Evolutionary conservation across 78 protist genomes (phyloP), one percentile per base, ranked within the genome.

Genomic region (Chrysochromulina parva): DNA sequence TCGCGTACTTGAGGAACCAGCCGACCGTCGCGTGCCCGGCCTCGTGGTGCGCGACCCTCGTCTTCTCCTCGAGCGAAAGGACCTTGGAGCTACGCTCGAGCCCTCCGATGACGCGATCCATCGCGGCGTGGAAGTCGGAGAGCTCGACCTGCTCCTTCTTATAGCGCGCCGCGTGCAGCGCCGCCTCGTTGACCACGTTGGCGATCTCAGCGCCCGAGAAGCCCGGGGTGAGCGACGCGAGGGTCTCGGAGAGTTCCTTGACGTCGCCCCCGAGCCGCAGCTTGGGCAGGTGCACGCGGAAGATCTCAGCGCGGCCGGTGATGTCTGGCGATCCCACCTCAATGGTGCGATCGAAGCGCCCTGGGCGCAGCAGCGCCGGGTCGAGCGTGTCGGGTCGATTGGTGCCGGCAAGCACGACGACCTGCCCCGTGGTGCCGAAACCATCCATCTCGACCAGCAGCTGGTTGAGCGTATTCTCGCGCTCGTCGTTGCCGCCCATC

Each of bases 401-500:
- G 6, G 99, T 98, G 0, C 96, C 98, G 0, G 88, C 92, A 24
- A 98, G 58, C 6, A 98, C 98, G 28, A 98, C 96, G 38, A 98
- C 95, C 2, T 95, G 94, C 20, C 69, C 85, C 53, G 93, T 67
- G 59, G 96, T 60, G 65, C 38, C 54, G 92, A 98, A 94, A 65
- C 99, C 99, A 94, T 99, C 99, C 98, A 99, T 97, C 94, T 98
- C 99, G 14, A 97, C 99, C 10, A 99, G 95, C 66, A 99, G 59
- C 88, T 98, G 99, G 92, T 99, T 98, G 88, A 99, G 96, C 16
- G 99, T 98, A 91, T 95, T 97, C 58, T 99, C 99, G 19, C 99
- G 94, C 95, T 99, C 99, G 90, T 94, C 96, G 87, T 96, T 91
- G 60, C 95, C 92, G n/a, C 95, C 69, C 10, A 94, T 95, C 4